Evolutionary conservation across 1,284 basidiomycete species (phyloP), one percentile per base, ranked within the genome.

Genomic region (Boletus semigastroideus): DNA sequence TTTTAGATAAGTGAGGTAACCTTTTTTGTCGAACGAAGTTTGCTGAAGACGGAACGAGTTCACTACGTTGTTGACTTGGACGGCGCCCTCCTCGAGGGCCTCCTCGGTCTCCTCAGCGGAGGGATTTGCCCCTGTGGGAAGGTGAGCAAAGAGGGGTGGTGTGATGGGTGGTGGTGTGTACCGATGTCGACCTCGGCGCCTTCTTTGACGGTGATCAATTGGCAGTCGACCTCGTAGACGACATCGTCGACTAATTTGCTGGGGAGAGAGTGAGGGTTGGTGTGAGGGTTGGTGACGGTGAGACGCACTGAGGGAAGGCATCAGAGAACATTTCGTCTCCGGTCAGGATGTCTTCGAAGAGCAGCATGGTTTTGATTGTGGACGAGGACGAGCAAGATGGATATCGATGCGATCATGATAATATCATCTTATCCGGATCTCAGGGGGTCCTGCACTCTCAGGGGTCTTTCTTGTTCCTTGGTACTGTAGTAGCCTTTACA

Each of bases 241-340:
- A 94, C 82, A 68, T 86, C 86, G 61, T 94, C 92, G 63, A 97
- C 70, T 52, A 72, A 53, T 78, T 94, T 94, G 67, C 92, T 95
- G 70, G 30, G 60, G 47, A 27, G 37, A 48, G 41, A 17, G 51
- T 47, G 46, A 56, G 45, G 53, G 2, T 1, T 4, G 12, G 19
- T 0, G 42, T 2, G 19, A 0, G 38, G 48, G 25, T 20, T 46
- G 1, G 17, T 12, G 8, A 44, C 9, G 42, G 44, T 27, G 37
- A 27, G 25, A 61, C 67, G 38, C 64, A 94, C 90, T 90, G 47
- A 42, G 87, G 84, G 80, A 89, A 98, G 61, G 94, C 94, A 78
- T 96, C 93, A 42, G 93, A 94, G 83, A 92, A 83, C 83, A 99
- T 90, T 82, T 99, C 96, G 71, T 98, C 95, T 58, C 75, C 84